Evolutionary conservation across 169 alveolate species (phyloP).

Genomic region (Plasmodium blacklocki): DNA sequence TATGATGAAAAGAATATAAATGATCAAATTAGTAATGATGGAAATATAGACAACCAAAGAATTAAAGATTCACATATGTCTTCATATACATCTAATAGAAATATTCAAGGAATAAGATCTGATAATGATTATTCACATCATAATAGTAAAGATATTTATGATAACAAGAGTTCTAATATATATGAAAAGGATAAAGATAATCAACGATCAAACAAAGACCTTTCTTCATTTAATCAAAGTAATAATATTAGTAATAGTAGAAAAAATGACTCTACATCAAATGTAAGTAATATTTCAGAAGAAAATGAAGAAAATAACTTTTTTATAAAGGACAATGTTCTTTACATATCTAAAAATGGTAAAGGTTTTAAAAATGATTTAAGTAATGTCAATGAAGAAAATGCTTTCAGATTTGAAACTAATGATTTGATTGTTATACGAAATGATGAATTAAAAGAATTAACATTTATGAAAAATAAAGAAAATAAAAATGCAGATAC

Average conservation of each 20-base stretch:
- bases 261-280: slow-evolving; percentile 12
- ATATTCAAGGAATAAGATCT: not conserved
- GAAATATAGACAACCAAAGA: not conserved
- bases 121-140: not conserved
- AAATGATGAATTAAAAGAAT: slow-evolving; percentile 62
- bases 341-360: slow-evolving; percentile 66
- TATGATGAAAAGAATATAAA: not conserved
- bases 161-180: not conserved
- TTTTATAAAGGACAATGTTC: slow-evolving; percentile 47
- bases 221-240: not conserved
- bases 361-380: slow-evolving; percentile 39
- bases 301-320: slow-evolving; percentile 46
- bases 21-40: not conserved
- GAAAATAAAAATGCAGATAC: slow-evolving; percentile 41
- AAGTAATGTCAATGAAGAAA: slow-evolving; percentile 34
- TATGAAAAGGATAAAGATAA: not conserved
- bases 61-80: not conserved
- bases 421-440: slow-evolving; percentile 15
- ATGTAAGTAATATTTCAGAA: not conserved
- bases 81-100: slow-evolving; percentile 19
- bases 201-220: not conserved
- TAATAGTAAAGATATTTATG: not conserved
- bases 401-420: slow-evolving; percentile 32
- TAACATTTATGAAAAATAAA: slow-evolving; percentile 52
- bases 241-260: not conserved